A percentile compares a stretch with the other conserved stretches of the same genome.
Conservation (phyloP, 495 filamentous ascomycete species). For the Extremus antarcticus region DNA sequence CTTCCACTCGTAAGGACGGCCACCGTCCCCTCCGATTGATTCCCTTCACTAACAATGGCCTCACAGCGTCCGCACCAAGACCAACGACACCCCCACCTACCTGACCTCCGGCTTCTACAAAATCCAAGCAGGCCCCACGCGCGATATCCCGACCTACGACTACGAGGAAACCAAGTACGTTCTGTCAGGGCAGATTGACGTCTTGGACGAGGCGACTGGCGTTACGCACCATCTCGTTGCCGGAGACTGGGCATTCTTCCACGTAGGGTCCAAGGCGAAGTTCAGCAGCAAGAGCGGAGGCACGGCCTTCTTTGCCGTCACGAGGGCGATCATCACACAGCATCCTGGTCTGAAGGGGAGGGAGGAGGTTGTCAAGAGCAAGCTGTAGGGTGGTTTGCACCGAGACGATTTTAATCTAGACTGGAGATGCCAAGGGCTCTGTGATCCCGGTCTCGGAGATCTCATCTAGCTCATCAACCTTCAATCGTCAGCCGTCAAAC, state of each 20-base stretch:
- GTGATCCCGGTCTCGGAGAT: no score
- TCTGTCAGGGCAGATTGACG: not conserved
- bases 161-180: not conserved
- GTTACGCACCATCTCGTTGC: not conserved
- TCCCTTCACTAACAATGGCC: not conserved
- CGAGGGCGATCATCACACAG: not conserved
- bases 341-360: not conserved
- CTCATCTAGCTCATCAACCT: no score
- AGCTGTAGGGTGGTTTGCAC: not conserved
- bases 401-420: no score
- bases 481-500: no score
- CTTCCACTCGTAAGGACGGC: not conserved
- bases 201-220: slow-evolving; percentile 1
- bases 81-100: not conserved
- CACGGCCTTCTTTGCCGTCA: not conserved
- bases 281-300: not conserved
- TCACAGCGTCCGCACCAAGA: not conserved
- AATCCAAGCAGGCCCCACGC: not conserved
- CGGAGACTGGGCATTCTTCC: not conserved
- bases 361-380: not conserved
- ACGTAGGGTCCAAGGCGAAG: not conserved
- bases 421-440: no score
- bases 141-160: not conserved
- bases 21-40: not conserved
- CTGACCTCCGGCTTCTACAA: not conserved